Evolutionary conservation across 352 stramenopile species (phyloP), one percentile per base, ranked within the genome.

Genomic region (Phytophthora palmivora): DNA sequence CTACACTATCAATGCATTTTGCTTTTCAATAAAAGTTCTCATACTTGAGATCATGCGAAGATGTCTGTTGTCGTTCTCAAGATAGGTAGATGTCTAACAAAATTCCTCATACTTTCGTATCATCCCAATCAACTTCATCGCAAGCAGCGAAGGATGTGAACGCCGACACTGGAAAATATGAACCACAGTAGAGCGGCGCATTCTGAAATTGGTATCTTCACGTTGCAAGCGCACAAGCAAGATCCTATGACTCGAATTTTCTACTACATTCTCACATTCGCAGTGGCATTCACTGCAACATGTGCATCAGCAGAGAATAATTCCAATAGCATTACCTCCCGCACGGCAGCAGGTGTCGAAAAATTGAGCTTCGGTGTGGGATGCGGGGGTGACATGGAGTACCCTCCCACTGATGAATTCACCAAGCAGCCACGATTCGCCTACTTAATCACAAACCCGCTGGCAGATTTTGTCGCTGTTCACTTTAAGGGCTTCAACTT

Each of bases 401-500:
- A 82, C 19, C 52, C 68, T 2, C 34, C 60, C 12, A 75, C 52
- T 4, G 66, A 65, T 12, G 34, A 44, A 3, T 66, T 50, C 16
- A 53, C 44, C 2, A n/a, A n/a, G 33, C 67, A 78, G 26, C 77
- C 70, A 5, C 54, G 45, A 34, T 80, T 77, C 44, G 57, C 66
- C 7, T 80, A 70, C 61, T 53, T 69, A 30, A 55, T 90, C 38
- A 70, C 68, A 21, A 78, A 82, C 50, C 57, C 68, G 4, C 24
- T 72, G 4, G 84, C 79, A 2, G 55, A 79, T 41, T 89, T 91
- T 34, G 58, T 89, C 42, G 57, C 76, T 21, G 42, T 93, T 16
- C 75, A 91, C 61, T 88, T 91, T 43, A 56, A 68, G 10, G n/a
- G 72, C 30, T 89, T 93, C 49, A 84, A 89, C 46, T 58, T 93